Conservation (phyloP, 225 moss, liverwort and hornwort species). For the Lunularia cruciata region DNA sequence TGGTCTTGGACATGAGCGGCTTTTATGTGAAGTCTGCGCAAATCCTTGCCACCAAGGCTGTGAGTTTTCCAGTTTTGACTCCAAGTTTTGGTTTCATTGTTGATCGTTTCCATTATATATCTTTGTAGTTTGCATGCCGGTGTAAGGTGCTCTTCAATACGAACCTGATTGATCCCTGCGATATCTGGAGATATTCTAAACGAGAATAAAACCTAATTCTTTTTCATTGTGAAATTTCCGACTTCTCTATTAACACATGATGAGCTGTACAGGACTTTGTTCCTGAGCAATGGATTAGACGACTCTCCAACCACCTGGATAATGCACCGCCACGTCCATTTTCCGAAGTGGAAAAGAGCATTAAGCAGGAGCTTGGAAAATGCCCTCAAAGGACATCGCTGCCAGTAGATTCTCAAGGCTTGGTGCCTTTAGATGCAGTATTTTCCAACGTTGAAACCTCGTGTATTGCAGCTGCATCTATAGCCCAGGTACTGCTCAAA, state of each 20-base stretch:
- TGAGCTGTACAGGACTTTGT: slow-evolving; percentile 73
- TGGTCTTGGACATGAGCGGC: slow-evolving; percentile 99
- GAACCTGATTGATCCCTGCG: no score
- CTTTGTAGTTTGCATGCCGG: background rate
- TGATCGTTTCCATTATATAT: background rate
- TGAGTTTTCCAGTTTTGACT: slow-evolving; percentile 54
- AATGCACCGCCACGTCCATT: slow-evolving; percentile 96
- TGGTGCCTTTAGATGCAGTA: slow-evolving; percentile 74
- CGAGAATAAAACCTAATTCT: background rate
- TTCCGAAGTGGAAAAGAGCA: slow-evolving; percentile 71
- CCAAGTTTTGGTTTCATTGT: slow-evolving; percentile 9
- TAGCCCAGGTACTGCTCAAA: slow-evolving; percentile 69
- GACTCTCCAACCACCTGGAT: slow-evolving; percentile 79
- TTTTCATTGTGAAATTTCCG: background rate
- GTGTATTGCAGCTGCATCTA: slow-evolving; percentile 93
- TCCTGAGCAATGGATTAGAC: slow-evolving; percentile 93
- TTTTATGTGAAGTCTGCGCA: slow-evolving; percentile 99
- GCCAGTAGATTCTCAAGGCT: slow-evolving; percentile 43
- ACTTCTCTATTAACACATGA: background rate
- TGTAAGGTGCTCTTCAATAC: background rate
- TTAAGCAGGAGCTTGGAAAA: slow-evolving; percentile 71
- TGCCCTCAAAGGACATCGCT: slow-evolving; percentile 56
- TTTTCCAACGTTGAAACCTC: slow-evolving; percentile 67
- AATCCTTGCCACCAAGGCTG: slow-evolving; percentile 98
- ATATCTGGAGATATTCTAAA: background rate